These are phyloP conservation scores for Penicillium sp. DNA, from an alignment of 2,329 filamentous ascomycete species.

Conservation along the genomic window DNA sequence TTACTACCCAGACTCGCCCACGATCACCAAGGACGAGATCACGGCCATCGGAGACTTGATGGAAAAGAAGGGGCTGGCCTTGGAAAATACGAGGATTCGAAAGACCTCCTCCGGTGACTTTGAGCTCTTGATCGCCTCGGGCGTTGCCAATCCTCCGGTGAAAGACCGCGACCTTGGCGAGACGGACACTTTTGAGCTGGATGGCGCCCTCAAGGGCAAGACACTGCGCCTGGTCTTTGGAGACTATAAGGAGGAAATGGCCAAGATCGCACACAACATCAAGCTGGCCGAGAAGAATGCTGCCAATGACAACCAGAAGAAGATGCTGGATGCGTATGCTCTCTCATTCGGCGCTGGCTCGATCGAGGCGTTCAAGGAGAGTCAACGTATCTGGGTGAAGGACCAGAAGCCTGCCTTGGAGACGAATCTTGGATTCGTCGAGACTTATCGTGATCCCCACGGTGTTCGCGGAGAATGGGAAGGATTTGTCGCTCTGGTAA, in stretches of 20 bases:
- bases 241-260: slow-evolving; percentile 68
- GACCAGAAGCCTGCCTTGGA: slow-evolving; percentile 77
- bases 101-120: slow-evolving; percentile 61
- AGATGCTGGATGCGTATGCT: slow-evolving; percentile 68
- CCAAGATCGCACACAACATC: slow-evolving; percentile 58
- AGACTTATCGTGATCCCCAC: slow-evolving; percentile 77
- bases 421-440: slow-evolving; percentile 76
- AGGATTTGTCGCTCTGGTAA: slow-evolving; percentile 64
- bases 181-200: slow-evolving; percentile 55
- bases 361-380: slow-evolving; percentile 71
- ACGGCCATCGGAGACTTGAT: slow-evolving; percentile 65
- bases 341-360: slow-evolving; percentile 70
- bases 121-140: slow-evolving; percentile 70
- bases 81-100: slow-evolving; percentile 69
- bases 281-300: slow-evolving; percentile 63
- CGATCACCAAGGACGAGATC: slow-evolving; percentile 70
- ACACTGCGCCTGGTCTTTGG: slow-evolving; percentile 67
- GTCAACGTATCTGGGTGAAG: slow-evolving; percentile 73
- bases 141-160: slow-evolving; percentile 52
- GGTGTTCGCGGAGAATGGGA: slow-evolving; percentile 80
- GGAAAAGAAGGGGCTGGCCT: slow-evolving; percentile 62
- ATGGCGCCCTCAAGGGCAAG: slow-evolving; percentile 59
- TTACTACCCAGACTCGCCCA: slow-evolving; percentile 71
- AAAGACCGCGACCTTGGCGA: slow-evolving; percentile 65
- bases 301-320: slow-evolving; percentile 66